Evolutionary conservation across 1,139 yeast species (phyloP), one percentile per base, ranked within the genome.

Genomic region (Nakaseomyces glabratus): DNA sequence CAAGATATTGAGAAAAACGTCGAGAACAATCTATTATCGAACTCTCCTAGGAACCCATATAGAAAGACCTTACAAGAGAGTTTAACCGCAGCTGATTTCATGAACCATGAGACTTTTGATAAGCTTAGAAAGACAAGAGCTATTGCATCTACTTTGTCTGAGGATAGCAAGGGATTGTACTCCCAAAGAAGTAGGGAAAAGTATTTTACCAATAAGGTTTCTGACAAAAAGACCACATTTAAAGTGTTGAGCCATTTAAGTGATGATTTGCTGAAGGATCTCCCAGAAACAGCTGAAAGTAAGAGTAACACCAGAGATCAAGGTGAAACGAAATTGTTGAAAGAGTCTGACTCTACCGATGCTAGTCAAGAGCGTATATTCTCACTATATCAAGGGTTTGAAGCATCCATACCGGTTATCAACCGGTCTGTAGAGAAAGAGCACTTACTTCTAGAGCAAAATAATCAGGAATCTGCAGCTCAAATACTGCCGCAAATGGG

Each of bases 351-450:
- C 4, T 26, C 31, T 12, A 24, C 25, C 34, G 12, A 40, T 25
- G 33, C 35, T 37, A 25, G 33, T 31, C 34, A 40, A 21, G 43
- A 35, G 26, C 28, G 40, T 28, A 31, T 38, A 23, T 45, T 39
- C 12, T 71, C 82, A 1, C 57, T 79, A 13, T 76, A 71, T 46
- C 84, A 79, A 51, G 86, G 85, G 0, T 79, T 77, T 48, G 68
- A 65, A 44, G 84, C 82, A 1, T 63, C 71, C 0, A 48, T 70
- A 28, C 75, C 74, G 4, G 20, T 24, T 19, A 10, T 28, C n/a
- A 18, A 29, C 6, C 22, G 23, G 47, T 43, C 36, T 31, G 41
- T 20, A 50, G 47, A 15, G 46, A 43, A 20, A 36, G 40, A 24
- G 17, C 47, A 24, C 37, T 37, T 11, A 14, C 7, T 25, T 26